Evolutionary conservation across 257 asterid species (phyloP).

Genomic region (Solanum chiquidenum): DNA sequence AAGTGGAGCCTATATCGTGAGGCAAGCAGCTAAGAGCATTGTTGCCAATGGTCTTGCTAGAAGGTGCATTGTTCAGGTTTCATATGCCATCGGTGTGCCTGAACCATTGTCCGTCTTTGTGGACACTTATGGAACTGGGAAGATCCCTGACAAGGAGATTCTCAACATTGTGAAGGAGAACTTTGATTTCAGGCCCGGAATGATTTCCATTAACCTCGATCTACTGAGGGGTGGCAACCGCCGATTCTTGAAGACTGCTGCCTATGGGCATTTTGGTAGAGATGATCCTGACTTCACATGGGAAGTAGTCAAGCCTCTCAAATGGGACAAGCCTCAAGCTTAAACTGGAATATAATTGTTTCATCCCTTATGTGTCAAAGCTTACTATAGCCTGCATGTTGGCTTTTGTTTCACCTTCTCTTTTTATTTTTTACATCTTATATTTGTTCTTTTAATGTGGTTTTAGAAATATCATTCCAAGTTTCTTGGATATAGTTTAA

Average conservation of each 20-base stretch:
- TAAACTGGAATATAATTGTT: not conserved
- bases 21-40: slow-evolving; percentile 1
- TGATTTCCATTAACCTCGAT: slow-evolving; percentile 2
- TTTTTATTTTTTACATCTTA: not conserved
- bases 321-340: not conserved
- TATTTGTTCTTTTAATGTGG: not conserved
- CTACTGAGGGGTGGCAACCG: not conserved
- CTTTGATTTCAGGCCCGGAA: slow-evolving; percentile 1
- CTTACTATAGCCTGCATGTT: not conserved
- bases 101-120: not conserved
- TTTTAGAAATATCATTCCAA: not conserved
- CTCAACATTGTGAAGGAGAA: not conserved
- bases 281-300: slow-evolving; percentile 1
- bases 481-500: not conserved
- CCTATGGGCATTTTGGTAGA: slow-evolving; percentile 1
- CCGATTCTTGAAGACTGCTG: slow-evolving; percentile 2
- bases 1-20: not conserved
- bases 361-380: not conserved
- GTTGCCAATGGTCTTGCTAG: slow-evolving; percentile 1
- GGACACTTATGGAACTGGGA: not conserved
- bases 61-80: not conserved
- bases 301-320: slow-evolving; percentile 3
- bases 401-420: not conserved
- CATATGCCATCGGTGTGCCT: not conserved
- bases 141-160: not conserved